Evolutionary conservation across 345 rosid genomes (phyloP), one percentile per base, ranked within the genome.

Genomic region (Aurinia saxatilis): DNA sequence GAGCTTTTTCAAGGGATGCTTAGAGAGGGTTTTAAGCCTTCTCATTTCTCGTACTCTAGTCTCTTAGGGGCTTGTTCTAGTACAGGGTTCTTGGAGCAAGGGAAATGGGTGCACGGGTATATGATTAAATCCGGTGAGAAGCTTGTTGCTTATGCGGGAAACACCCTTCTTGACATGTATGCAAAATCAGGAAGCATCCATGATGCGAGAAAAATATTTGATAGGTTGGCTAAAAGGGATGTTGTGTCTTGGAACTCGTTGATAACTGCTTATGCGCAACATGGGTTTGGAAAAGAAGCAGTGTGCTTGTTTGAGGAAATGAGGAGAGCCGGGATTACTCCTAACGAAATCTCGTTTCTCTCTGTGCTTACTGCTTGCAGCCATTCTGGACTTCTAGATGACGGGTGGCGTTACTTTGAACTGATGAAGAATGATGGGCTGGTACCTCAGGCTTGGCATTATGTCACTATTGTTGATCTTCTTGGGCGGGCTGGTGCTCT

Each of bases 291-390:
- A 19, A 79, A 65, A 40, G 77, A 69, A 47, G 74, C 83, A 45
- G 65, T 81, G 51, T 23, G 27, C 30, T 71, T 29, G 59, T 83
- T 82, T 13, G 74, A 74, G 57, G 66, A 79, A 51, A 78, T 86
- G 90, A 62, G 62, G 50, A 78, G 38, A 36, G 73, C 17, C 6
- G 77, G 76, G 64, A 51, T 77, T 59, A 35, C 58, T 45, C 90
- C 87, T 2, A 84, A 76, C 21, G 75, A 79, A 42, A 73, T 82
- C 71, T 78, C 95, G 17, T 84, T 74, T 73, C 81, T 86, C 34
- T 75, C 80, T 51, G 67, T 84, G 51, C 77, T 84, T 51, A 77
- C 81, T 47, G 90, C 87, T 65, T 86, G 95, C 46, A 84, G 89
- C 69, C 90, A 84, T 60, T 83, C 82, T 5, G 84, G 87, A 33